Base-by-base conservation (phyloP, 805 yeast species). In the Nakazawaea anatomiae region DNA sequence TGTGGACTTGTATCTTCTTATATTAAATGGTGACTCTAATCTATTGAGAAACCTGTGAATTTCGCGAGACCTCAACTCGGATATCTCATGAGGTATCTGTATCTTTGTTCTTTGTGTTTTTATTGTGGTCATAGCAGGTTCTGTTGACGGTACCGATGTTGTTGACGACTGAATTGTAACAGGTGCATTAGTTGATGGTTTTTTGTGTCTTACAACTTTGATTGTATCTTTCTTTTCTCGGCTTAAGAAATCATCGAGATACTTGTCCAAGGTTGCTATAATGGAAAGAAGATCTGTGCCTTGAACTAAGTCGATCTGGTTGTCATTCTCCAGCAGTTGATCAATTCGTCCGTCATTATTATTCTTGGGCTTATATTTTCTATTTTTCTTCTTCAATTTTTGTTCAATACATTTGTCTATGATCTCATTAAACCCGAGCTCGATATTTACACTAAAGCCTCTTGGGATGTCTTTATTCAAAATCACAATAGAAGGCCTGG, bases 391-490 rank as follows among this genome's bases (percentile, higher is more conserved):
- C 39, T 51, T 46, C 39, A 56, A 55, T 25, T 57, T 58, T 36
- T 55, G 65, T 25, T 47, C 51, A 41, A 65, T 68, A 9, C 81
- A 79, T 31, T 57, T 65, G 5, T 50, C 56, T 3, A 69, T 76
- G 25, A 82, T 80, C 44, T 67, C 62, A 41, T 66, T 67, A 62
- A 82, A 87, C 6, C 90, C 92, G 5, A 64, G 57, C 59, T 86
- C 92, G n/a, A 86, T 70, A 56, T 85, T 85, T 11, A 76, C 69
- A 11, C 87, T 77, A 60, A 67, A 82, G 0, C 91, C 92, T 52
- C 80, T 69, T 1, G 92, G 89, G 11, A 86, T 82, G 34, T 84
- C 88, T 35, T 76, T 75, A 65, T 85, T 85, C 48, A 80, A 69
- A 6, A 87, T 85, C 36, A 72, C 66, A 4, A 85, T 71, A 12